A percentile compares a stretch with the other conserved stretches of the same genome.
phyloP scores from a whole-genome alignment of 2,329 filamentous ascomycete species.

The Biscogniauxia marginata region DNA sequence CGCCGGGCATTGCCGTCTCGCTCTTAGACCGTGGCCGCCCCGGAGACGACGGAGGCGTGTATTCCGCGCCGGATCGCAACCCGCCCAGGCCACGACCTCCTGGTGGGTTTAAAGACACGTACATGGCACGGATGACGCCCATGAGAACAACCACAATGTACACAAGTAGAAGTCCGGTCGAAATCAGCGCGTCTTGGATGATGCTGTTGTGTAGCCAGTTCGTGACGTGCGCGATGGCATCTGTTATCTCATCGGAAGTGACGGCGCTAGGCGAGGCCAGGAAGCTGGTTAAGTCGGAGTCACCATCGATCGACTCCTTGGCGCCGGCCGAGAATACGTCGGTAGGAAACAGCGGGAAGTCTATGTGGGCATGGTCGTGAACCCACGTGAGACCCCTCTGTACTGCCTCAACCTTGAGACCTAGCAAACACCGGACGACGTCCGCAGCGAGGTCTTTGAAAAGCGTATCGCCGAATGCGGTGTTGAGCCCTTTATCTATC shows the following conservation, averaged over 20 bases:
- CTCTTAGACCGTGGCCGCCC: neutral
- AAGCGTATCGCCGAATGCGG: conserved; percentile 78
- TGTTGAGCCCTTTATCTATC: conserved; percentile 71
- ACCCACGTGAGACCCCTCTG: conserved; percentile 94
- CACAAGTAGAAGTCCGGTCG: conserved; percentile 68
- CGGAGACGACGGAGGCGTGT: neutral
- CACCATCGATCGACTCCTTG: conserved; percentile 55
- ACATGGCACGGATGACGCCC: conserved; percentile 63
- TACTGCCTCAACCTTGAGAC: conserved; percentile 79
- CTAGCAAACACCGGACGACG: conserved; percentile 82
- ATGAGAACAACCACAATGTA: conserved; percentile 77
- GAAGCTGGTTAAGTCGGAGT: conserved; percentile 65
- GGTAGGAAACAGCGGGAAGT: conserved; percentile 74
- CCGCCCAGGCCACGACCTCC: neutral
- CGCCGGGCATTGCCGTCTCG: conserved; percentile 4
- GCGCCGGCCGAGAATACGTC: conserved; percentile 84
- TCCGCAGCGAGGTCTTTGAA: conserved; percentile 76
- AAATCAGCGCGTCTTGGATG: conserved; percentile 76
- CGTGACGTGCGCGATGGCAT: conserved; percentile 69
- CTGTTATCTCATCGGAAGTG: conserved; percentile 78
- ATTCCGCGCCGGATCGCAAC: neutral
- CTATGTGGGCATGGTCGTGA: conserved; percentile 78
- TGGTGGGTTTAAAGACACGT: conserved; percentile 5
- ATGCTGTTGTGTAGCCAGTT: conserved; percentile 66
- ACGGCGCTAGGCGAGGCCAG: conserved; percentile 72